Evolutionary conservation across 1,284 basidiomycete species (phyloP).

Genomic region (Heliocybe sulcata): DNA sequence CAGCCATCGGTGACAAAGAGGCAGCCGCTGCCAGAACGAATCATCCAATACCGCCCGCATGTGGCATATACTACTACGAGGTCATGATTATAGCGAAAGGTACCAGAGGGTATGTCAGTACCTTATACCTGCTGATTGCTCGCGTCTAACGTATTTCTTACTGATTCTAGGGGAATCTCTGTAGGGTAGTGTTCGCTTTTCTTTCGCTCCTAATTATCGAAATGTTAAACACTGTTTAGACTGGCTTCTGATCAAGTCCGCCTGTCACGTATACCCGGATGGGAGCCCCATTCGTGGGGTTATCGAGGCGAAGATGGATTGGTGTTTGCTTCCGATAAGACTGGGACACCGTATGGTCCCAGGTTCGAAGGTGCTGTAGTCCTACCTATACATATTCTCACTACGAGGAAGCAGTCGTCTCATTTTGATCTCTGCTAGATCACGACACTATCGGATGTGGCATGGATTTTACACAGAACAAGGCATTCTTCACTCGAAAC

Average conservation of each 20-base stretch:
- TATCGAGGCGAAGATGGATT: constrained; percentile 92
- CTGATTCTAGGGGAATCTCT: constrained; percentile 61
- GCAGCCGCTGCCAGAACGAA: constrained; percentile 75
- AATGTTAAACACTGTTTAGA: constrained; percentile 17
- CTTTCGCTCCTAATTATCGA: background rate
- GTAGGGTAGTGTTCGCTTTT: constrained; percentile 42
- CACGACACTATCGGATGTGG: constrained; percentile 87
- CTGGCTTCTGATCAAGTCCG: constrained; percentile 47
- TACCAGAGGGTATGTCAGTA: constrained; percentile 57
- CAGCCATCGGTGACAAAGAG: constrained; percentile 62
- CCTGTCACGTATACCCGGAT: constrained; percentile 77
- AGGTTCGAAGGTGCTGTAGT: constrained; percentile 56
- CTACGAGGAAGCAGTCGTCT: constrained; percentile 5
- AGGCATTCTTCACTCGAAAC: constrained; percentile 89
- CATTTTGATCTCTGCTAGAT: constrained; percentile 32
- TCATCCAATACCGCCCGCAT: constrained; percentile 69
- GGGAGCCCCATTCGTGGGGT: constrained; percentile 88
- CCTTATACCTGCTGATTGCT: constrained; percentile 2
- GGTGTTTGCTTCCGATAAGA: constrained; percentile 68
- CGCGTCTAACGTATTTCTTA: constrained; percentile 6
- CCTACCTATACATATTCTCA: constrained; percentile 3
- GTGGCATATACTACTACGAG: constrained; percentile 91
- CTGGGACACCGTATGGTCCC: constrained; percentile 69
- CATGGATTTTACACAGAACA: constrained; percentile 74
- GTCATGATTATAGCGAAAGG: constrained; percentile 75